Evolutionary conservation across 768 basidiomycete species (phyloP).

Genomic region (Naganishia onofrii): DNA sequence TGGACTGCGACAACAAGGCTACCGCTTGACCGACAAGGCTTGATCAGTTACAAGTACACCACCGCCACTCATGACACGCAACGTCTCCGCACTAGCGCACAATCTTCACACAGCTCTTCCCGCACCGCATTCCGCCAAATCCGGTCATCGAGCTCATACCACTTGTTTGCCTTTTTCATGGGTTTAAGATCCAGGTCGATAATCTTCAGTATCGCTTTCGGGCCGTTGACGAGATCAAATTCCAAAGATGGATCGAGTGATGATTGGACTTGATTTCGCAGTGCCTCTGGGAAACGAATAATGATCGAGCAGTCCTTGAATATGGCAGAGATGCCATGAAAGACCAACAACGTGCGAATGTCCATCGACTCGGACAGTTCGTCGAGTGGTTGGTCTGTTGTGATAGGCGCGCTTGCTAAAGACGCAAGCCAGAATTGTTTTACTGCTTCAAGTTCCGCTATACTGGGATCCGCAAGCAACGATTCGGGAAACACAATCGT

Average conservation of each 20-base stretch:
- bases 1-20: too few species aligned
- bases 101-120: neutral
- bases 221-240: conserved; percentile 29
- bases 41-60: too few species aligned
- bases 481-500: neutral
- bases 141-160: conserved; percentile 69
- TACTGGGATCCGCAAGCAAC: neutral
- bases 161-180: conserved; percentile 63
- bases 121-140: conserved; percentile 55
- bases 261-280: neutral
- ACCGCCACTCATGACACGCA: neutral
- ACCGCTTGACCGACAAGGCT: too few species aligned
- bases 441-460: neutral
- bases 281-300: conserved; percentile 49
- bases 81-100: neutral
- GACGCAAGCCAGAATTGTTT: neutral
- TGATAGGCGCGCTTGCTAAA: neutral
- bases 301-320: conserved; percentile 95
- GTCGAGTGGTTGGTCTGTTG: neutral
- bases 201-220: conserved; percentile 59
- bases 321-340: conserved; percentile 78
- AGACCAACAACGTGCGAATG: conserved; percentile 41
- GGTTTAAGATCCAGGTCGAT: conserved; percentile 87
- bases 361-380: neutral
- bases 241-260: conserved; percentile 1